phyloP scores from a whole-genome alignment of 2,329 filamentous ascomycete genomes.

The Helotiales sp. region DNA sequence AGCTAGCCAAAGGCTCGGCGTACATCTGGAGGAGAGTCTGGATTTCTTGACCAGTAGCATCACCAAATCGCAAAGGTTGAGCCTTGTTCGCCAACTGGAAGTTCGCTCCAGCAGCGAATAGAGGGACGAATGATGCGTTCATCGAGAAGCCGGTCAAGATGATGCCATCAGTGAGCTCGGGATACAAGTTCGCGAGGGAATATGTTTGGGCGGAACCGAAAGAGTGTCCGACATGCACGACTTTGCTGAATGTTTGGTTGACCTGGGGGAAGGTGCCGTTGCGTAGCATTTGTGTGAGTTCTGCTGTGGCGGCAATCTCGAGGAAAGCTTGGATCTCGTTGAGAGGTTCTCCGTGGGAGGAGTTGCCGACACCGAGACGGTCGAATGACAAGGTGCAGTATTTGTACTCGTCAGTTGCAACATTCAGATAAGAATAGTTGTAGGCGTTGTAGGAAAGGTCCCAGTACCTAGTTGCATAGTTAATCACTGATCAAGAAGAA shows the following conservation, averaged over 20 bases:
- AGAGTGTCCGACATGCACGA: constrained; percentile 67
- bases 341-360: constrained; percentile 62
- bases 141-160: constrained; percentile 65
- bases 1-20: constrained; percentile 20
- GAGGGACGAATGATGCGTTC: constrained; percentile 50
- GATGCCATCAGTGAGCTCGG: constrained; percentile 60
- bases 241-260: constrained; percentile 46
- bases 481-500: neutral
- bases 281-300: constrained; percentile 57
- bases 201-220: constrained; percentile 66
- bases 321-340: constrained; percentile 62
- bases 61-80: constrained; percentile 45
- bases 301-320: constrained; percentile 62
- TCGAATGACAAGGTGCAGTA: constrained; percentile 67
- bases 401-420: constrained; percentile 57
- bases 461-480: constrained; percentile 57
- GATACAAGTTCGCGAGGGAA: constrained; percentile 56
- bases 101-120: constrained; percentile 53
- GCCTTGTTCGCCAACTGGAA: constrained; percentile 50
- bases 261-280: constrained; percentile 51
- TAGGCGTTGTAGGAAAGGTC: constrained; percentile 60
- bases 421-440: constrained; percentile 66
- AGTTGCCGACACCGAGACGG: constrained; percentile 64
- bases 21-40: constrained; percentile 28
- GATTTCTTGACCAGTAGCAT: constrained; percentile 33